A percentile compares a stretch with the other conserved stretches of the same genome.
These are phyloP conservation scores for Uronychia setigera DNA, from an alignment of 73 alveolate species.

Conservation along the genomic window DNA sequence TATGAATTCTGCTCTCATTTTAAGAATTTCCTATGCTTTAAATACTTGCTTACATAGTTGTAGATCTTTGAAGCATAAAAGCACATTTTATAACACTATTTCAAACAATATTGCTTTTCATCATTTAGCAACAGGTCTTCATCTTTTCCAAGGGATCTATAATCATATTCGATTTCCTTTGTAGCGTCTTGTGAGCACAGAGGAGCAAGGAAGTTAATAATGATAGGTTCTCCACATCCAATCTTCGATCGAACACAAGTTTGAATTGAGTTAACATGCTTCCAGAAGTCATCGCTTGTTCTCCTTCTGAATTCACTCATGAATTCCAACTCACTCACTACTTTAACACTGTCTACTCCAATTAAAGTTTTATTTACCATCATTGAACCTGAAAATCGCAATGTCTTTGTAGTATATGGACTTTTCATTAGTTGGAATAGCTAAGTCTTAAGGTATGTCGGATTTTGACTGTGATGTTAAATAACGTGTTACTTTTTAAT, in stretches of 20 bases:
- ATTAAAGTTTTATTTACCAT: not conserved
- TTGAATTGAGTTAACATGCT: not conserved
- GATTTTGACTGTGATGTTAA: not conserved
- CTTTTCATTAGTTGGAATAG: slow-evolving; percentile 13
- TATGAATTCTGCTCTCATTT: slow-evolving; percentile 61
- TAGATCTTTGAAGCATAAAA: slow-evolving; percentile 51
- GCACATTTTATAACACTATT: slow-evolving; percentile 62
- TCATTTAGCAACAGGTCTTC: slow-evolving; percentile 33
- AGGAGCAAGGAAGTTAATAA: slow-evolving; percentile 8
- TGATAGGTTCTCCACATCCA: slow-evolving; percentile 1
- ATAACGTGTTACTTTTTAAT: not conserved
- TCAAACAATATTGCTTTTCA: slow-evolving; percentile 43
- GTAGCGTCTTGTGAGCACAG: slow-evolving; percentile 41
- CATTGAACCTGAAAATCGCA: slow-evolving; percentile 16
- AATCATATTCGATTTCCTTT: slow-evolving; percentile 50
- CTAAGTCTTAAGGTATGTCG: not conserved
- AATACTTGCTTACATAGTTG: not conserved
- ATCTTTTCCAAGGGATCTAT: slow-evolving; percentile 43
- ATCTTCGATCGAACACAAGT: not conserved
- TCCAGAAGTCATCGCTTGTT: slow-evolving; percentile 9
- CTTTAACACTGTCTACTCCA: not conserved
- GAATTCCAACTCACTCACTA: slow-evolving; percentile 2
- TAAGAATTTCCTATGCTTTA: slow-evolving; percentile 45
- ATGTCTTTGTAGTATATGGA: slow-evolving; percentile 4
- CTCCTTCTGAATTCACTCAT: not conserved